These are phyloP conservation scores for Lepidium aucheri DNA, from an alignment of 345 rosid species.

Conservation along the genomic window DNA sequence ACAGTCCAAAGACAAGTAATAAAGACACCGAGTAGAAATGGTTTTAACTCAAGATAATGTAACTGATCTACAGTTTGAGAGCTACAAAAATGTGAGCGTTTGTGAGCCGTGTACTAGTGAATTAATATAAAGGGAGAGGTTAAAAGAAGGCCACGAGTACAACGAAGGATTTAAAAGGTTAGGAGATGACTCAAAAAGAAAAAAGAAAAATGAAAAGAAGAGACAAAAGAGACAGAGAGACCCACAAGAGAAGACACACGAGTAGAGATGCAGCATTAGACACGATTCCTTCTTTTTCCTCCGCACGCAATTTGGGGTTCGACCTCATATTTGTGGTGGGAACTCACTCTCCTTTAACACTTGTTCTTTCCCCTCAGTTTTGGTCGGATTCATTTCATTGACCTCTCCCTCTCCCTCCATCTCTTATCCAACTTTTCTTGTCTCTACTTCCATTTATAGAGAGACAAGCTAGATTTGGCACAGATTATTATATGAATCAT, in stretches of 20 bases:
- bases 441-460: neutral
- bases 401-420: neutral
- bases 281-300: conserved; percentile 13
- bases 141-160: conserved; percentile 19
- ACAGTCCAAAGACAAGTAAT: neutral
- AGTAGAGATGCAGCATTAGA: conserved; percentile 11
- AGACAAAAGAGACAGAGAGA: conserved; percentile 19
- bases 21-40: neutral
- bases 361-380: conserved; percentile 16
- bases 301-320: conserved; percentile 6
- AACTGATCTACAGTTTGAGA: neutral
- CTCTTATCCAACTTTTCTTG: conserved; percentile 10
- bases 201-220: neutral
- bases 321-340: conserved; percentile 14
- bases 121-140: conserved; percentile 8
- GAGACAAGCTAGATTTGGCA: neutral
- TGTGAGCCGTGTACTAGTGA: conserved; percentile 1
- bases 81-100: neutral
- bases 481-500: neutral
- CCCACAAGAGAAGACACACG: conserved; percentile 17
- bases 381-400: conserved; percentile 18
- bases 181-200: neutral
- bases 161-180: neutral
- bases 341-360: conserved; percentile 3
- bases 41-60: neutral